Evolutionary conservation across 176 grass and related monocot species (phyloP), one percentile per base, ranked within the genome.

Genomic region (Melocanna baccifera): DNA sequence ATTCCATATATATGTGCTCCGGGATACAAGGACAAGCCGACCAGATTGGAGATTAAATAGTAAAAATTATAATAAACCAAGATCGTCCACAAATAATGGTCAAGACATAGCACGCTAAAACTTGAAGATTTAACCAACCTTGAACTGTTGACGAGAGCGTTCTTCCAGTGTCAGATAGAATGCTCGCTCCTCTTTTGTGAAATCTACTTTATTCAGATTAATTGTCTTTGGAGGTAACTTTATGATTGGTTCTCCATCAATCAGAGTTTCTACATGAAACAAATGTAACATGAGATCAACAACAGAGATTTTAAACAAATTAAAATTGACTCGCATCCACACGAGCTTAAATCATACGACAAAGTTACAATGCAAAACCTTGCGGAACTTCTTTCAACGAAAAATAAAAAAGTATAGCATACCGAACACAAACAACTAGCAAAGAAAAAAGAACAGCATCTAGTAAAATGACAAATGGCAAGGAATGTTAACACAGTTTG

Each of bases 211-310:
- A 79, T 89, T 85, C 84, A 99, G 52, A 85, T 86, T 83, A 85
- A 99, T 96, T 83, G 58, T 83, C 86, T 99, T 99, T 29, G 86
- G 88, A 50, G 97, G 97, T 83, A 99, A 66, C 4, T 96, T 96
- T 81, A 99, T 95, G 65, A 99, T 99, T 47, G 97, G 97, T 79
- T 91, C 81, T 81, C 97, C 97, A 89, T 96, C 84, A 78, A 99
- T 96, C 43, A 82, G 1, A 71, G 97, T 94, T 64, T 89, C 97
- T 99, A 87, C 77, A 85, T 34, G 15, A 11, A 64, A 87, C 86
- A 79, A 68, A 48, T 37, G 26, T 28, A 85, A 61, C 22, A 77
- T 78, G 25, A 50, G 29, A 76, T 84, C 69, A 86, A 26, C 25
- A 71, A 66, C 41, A 83, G 62, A 83, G 36, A 80, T 58, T 75